Base-by-base conservation (phyloP, 2,329 filamentous ascomycete genomes). In the Alternaria gaisen region DNA sequence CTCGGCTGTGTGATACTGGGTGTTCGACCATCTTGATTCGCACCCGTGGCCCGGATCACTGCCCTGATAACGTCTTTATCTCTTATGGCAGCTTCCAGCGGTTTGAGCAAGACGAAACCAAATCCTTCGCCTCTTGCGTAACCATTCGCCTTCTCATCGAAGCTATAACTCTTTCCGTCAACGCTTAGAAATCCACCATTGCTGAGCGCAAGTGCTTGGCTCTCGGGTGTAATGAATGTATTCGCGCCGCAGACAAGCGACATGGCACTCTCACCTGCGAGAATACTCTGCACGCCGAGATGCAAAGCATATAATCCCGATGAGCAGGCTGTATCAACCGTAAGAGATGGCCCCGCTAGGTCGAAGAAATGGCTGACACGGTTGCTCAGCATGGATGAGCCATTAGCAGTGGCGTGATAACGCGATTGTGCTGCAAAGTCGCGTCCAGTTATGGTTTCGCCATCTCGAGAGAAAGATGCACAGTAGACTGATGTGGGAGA, bases 51-150 rank as follows among this genome's bases (percentile, higher is more conserved):
- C 36, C 67, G 61, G 2, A 76, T 57, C 2, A 73, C 56, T 4
- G 67, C 72, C 8, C 63, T 52, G 18, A 76, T 67, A 14, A 68
- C 53, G 22, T 76, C 68, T 5, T 60, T 53, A 48, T 71, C 69
- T 9, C 34, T 38, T 2, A 54, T 3, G 1, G 58, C 58, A 4
- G 24, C 30, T 16, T 41, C 34, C n/a, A 60, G 58, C 1, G 52
- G 59, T 34, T 73, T 74, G 10, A 74, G 88, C 88, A 89, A 69
- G 18, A 88, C 72, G 2, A 89, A 66, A 81, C 86, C 24, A 85
- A 79, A 1, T 0, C 87, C 88, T 65, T 90, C 88, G 0, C 87
- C 88, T 28, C 88, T 81, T 0, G 84, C 87, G 67, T 90, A 91
- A 0, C 88, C 88, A 59, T 86, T 85, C 24, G 86, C 88, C 18